These are phyloP conservation scores for Hypoxylon cercidicola DNA, from an alignment of 495 filamentous ascomycete genomes.

Conservation along the genomic window DNA sequence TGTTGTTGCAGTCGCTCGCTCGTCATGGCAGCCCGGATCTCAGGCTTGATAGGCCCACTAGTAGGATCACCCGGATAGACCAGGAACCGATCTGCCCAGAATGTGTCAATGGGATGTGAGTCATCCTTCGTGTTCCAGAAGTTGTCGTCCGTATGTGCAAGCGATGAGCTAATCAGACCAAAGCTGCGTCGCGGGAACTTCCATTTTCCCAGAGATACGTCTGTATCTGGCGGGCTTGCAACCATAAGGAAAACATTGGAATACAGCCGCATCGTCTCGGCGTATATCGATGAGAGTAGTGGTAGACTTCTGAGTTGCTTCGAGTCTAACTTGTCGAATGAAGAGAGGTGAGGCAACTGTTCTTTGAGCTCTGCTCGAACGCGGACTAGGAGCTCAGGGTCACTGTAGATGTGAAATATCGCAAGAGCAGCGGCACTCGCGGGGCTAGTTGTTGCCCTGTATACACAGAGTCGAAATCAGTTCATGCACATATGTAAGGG, in stretches of 20 bases:
- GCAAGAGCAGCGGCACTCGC: neutral
- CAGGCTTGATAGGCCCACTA: conserved; percentile 36
- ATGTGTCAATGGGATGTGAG: conserved; percentile 33
- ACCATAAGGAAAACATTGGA: conserved; percentile 33
- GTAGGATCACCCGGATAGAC: conserved; percentile 33
- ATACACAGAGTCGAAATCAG: no score
- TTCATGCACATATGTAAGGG: no score
- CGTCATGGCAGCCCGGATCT: neutral
- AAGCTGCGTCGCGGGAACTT: conserved; percentile 22
- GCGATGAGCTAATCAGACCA: conserved; percentile 23
- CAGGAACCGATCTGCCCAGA: conserved; percentile 48
- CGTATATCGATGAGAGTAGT: conserved; percentile 46
- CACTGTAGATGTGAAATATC: conserved; percentile 24
- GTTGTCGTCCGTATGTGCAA: conserved; percentile 37
- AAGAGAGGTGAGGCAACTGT: conserved; percentile 6
- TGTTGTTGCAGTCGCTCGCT: neutral
- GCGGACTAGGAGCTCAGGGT: conserved; percentile 19
- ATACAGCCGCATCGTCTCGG: conserved; percentile 46
- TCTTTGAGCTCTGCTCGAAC: conserved; percentile 19
- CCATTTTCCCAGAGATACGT: conserved; percentile 23
- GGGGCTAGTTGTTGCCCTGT: no score
- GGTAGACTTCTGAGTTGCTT: conserved; percentile 31
- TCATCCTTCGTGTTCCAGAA: conserved; percentile 45
- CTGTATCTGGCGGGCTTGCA: conserved; percentile 17
- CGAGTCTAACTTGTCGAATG: conserved; percentile 14